Base-by-base conservation (phyloP, 108 stramenopile species). In the Chaetoceros muelleri region DNA sequence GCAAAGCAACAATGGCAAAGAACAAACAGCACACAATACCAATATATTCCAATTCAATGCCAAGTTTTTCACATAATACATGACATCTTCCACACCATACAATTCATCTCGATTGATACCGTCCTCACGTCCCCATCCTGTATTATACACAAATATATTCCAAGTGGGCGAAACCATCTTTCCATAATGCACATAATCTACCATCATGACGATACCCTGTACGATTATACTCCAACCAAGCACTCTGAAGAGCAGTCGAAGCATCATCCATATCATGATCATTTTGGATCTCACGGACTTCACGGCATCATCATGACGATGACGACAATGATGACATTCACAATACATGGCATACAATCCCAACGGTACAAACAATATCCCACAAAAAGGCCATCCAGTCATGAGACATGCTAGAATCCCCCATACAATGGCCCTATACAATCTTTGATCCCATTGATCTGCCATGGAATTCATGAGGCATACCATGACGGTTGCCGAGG, bases 311-410 rank as follows among this genome's bases (percentile, higher is more conserved):
- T 16, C 44, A 44, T 19, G 45, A 52, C 30, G n/a, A 5, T n/a
- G n/a, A n/a, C n/a, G n/a, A n/a, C n/a, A n/a, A n/a, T n/a, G n/a
- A n/a, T 23, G 3, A 20, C 24, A 53, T 56, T 72, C 67, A 28
- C 61, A 58, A 46, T 69, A 60, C 24, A 95, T 54, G 49, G 92
- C 69, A 60, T 73, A 64, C 23, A 94, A 45, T 27, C 92, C 95
- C 21, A 91, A 64, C 16, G 96, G 85, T 20, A 96, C 70, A 74
- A 96, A 95, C 28, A 97, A 57, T 30, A 94, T 61, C 1, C 84
- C 96, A 10, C 88, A 95, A 69, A 99, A 99, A 16, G 98, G 98
- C 98, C 98, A 99, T 26, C 96, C 96, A 17, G 88, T 67, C 16
- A 73, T 76, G 28, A 95, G 46, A 1, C 89, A 83, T 20, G 94